phyloP scores from a whole-genome alignment of 129 eudicot genomes.

The Centella asiatica region DNA sequence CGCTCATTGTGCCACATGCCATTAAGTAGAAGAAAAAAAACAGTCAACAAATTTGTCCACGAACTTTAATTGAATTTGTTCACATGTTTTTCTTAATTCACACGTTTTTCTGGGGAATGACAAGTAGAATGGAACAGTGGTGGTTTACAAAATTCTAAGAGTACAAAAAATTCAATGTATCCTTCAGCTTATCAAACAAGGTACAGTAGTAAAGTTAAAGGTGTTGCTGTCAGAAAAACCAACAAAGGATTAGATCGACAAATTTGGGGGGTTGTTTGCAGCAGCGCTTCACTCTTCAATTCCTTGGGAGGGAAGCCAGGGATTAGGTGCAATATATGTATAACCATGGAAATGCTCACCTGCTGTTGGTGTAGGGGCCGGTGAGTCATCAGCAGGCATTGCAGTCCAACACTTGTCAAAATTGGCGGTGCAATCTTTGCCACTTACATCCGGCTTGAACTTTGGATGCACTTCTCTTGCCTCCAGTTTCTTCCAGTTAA shows the following conservation, averaged over 20 bases:
- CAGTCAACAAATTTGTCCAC: no score
- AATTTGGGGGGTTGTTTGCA: slow-evolving; percentile 10
- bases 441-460: slow-evolving; percentile 79
- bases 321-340: slow-evolving; percentile 76
- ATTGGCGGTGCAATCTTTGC: slow-evolving; percentile 80
- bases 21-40: no score
- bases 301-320: slow-evolving; percentile 63
- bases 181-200: no score
- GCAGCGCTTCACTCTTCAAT: slow-evolving; percentile 6
- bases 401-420: slow-evolving; percentile 91
- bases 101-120: no score
- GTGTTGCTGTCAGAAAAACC: no score
- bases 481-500: slow-evolving; percentile 90
- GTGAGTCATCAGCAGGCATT: slow-evolving; percentile 89
- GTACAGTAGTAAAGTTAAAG: no score
- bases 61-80: no score
- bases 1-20: no score
- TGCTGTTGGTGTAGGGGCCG: slow-evolving; percentile 77
- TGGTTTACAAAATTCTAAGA: no score
- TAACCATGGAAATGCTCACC: slow-evolving; percentile 84
- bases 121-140: no score
- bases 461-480: slow-evolving; percentile 57
- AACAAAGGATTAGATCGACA: slow-evolving; percentile 18
- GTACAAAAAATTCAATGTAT: no score
- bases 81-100: no score